Evolutionary conservation across 495 filamentous ascomycete species (phyloP).

Genomic region (Hypoxylon lenormandii): DNA sequence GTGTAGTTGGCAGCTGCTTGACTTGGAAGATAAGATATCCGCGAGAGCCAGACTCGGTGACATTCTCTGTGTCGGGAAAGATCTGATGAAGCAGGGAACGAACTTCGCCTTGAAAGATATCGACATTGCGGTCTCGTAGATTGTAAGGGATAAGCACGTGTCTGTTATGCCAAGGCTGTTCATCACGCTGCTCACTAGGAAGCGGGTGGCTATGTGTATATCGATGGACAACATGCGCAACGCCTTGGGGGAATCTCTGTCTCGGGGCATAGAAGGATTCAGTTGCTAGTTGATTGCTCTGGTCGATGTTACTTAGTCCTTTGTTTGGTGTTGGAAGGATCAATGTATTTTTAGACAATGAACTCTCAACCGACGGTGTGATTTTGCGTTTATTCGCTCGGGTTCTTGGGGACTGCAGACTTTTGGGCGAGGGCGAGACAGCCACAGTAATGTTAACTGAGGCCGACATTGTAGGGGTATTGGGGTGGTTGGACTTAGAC

Average conservation of each 20-base stretch:
- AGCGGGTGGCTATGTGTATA: too few relatives aligned
- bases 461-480: not conserved
- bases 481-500: too few relatives aligned
- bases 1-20: constrained; percentile 10
- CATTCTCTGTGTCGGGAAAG: constrained; percentile 20
- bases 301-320: too few relatives aligned
- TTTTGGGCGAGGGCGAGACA: too few relatives aligned
- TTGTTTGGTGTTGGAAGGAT: too few relatives aligned
- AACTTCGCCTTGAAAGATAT: constrained; percentile 11
- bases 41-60: constrained; percentile 17
- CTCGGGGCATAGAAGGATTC: too few relatives aligned
- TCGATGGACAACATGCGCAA: too few relatives aligned
- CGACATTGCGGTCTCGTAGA: constrained; percentile 10
- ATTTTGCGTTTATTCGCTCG: constrained; percentile 9
- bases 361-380: not conserved
- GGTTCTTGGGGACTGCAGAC: not conserved
- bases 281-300: too few relatives aligned
- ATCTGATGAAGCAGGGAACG: constrained; percentile 8
- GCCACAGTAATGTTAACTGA: too few relatives aligned
- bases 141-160: constrained; percentile 15
- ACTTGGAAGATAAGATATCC: constrained; percentile 21
- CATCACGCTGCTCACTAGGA: too few relatives aligned
- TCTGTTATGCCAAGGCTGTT: constrained; percentile 10
- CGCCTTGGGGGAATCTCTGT: too few relatives aligned
- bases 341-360: too few relatives aligned